phyloP scores from a whole-genome alignment of 2,329 filamentous ascomycete genomes.

The Ophiostoma sp. region DNA sequence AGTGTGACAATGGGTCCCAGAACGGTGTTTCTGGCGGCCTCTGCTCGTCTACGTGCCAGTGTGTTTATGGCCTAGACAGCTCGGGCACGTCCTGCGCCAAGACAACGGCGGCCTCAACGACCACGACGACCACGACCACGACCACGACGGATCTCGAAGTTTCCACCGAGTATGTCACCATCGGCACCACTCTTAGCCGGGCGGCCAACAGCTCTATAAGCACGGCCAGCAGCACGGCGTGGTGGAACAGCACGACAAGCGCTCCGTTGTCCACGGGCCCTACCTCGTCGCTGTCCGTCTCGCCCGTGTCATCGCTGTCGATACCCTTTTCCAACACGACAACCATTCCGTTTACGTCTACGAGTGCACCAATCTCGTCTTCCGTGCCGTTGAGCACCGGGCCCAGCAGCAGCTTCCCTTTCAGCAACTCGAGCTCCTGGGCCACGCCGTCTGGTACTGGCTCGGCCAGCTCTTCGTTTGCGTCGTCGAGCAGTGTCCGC shows the following conservation, averaged over 20 bases:
- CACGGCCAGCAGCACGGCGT: conserved; percentile 7
- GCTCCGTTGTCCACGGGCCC: conserved; percentile 8
- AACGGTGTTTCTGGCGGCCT: conserved; percentile 34
- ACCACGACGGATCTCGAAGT: not conserved
- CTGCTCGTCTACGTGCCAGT: conserved; percentile 39
- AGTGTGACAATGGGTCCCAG: conserved; percentile 37
- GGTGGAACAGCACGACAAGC: conserved; percentile 4
- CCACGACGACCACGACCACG: conserved; percentile 14
- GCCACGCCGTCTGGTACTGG: not conserved
- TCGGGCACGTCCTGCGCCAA: not conserved
- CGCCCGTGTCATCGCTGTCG: conserved; percentile 5
- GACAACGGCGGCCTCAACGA: not conserved
- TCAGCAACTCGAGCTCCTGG: conserved; percentile 6
- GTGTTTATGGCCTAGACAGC: conserved; percentile 24
- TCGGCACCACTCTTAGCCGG: not conserved
- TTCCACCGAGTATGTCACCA: not conserved
- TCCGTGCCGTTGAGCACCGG: conserved; percentile 2
- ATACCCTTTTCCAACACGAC: conserved; percentile 8
- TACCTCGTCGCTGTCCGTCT: not conserved
- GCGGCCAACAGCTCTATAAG: not conserved
- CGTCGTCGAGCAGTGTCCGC: not conserved
- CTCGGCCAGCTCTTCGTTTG: not conserved
- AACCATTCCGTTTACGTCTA: conserved; percentile 3
- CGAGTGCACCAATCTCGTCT: not conserved
- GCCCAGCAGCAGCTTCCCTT: not conserved